Conservation (phyloP, 2,329 filamentous ascomycete species). For the Metarhizium rileyi region DNA sequence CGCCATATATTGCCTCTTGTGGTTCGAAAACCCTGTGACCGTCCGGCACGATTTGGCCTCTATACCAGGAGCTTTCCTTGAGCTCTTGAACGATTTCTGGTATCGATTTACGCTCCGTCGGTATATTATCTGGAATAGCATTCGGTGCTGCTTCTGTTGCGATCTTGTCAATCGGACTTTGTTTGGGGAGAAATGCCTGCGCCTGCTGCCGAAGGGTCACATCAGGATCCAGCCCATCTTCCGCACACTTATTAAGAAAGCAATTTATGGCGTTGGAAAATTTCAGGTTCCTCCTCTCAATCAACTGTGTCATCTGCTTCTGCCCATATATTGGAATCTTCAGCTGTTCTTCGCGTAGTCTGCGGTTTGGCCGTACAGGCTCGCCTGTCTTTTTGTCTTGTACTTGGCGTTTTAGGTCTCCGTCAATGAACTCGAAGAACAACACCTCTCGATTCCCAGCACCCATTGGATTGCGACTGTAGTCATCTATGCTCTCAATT, state of each 20-base stretch:
- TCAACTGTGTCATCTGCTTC: conserved; percentile 80
- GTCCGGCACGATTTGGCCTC: conserved; percentile 83
- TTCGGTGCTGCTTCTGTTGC: conserved; percentile 23
- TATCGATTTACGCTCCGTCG: conserved; percentile 68
- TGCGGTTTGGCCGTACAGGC: conserved; percentile 55
- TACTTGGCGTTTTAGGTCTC: conserved; percentile 76
- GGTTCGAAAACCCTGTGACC: conserved; percentile 86
- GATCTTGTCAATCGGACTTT: conserved; percentile 31
- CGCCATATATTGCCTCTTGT: conserved; percentile 71
- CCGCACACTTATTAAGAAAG: conserved; percentile 67
- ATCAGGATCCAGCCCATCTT: conserved; percentile 57
- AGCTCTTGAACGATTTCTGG: conserved; percentile 80
- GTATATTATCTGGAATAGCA: conserved; percentile 60
- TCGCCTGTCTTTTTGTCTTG: conserved; percentile 63
- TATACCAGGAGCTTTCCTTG: conserved; percentile 77
- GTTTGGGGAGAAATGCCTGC: conserved; percentile 52
- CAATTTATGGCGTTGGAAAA: conserved; percentile 67
- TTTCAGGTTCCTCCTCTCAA: conserved; percentile 80
- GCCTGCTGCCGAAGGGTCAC: conserved; percentile 49
- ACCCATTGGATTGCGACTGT: conserved; percentile 6
- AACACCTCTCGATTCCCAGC: conserved; percentile 55
- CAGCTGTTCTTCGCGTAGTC: conserved; percentile 65
- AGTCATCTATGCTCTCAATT: conserved; percentile 29
- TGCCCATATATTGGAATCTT: conserved; percentile 91
- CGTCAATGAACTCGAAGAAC: conserved; percentile 87